Percentiles rank a stretch among this genome's conserved stretches.
Evolutionary conservation across 2,329 filamentous ascomycete genomes (phyloP).

Genomic region (Pestalotiopsis fici): DNA sequence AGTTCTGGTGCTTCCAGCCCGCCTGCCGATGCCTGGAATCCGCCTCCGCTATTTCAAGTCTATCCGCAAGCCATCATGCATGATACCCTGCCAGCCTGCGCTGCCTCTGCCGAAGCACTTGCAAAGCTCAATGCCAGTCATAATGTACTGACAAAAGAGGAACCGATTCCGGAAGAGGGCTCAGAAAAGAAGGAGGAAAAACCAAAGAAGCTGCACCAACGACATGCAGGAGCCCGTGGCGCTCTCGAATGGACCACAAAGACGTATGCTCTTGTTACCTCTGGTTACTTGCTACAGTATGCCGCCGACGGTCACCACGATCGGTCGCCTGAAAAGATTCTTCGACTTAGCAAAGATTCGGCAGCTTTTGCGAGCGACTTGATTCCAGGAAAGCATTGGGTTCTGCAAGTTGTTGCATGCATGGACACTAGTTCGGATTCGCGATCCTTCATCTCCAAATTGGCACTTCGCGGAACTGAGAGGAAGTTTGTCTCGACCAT

Average conservation of each 20-base stretch:
- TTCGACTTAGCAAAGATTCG: conserved; percentile 72
- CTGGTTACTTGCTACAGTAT: conserved; percentile 76
- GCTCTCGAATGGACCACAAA: conserved; percentile 69
- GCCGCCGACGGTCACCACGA: conserved; percentile 69
- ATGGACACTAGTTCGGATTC: conserved; percentile 60
- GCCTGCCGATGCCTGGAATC: conserved; percentile 51
- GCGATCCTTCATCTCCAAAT: conserved; percentile 65
- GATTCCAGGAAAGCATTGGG: conserved; percentile 79
- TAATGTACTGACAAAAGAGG: conserved; percentile 36
- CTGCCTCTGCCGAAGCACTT: conserved; percentile 68
- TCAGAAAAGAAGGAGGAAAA: conserved; percentile 39
- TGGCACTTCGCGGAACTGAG: conserved; percentile 60
- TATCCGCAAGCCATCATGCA: conserved; percentile 83
- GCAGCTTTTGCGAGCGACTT: conserved; percentile 80
- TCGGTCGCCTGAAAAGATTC: conserved; percentile 71
- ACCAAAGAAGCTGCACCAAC: conserved; percentile 47
- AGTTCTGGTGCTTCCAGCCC: conserved; percentile 12
- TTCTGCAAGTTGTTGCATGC: conserved; percentile 71
- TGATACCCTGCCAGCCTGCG: conserved; percentile 67
- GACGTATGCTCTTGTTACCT: conserved; percentile 70
- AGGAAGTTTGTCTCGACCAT: conserved; percentile 63
- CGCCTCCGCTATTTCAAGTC: conserved; percentile 81
- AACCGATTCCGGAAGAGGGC: conserved; percentile 28
- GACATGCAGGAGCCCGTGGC: conserved; percentile 39
- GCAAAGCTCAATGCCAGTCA: conserved; percentile 60